A percentile compares a stretch with the other conserved stretches of the same genome.
Evolutionary conservation across 2,329 filamentous ascomycete genomes (phyloP).

Genomic region (Penicillium sp.): DNA sequence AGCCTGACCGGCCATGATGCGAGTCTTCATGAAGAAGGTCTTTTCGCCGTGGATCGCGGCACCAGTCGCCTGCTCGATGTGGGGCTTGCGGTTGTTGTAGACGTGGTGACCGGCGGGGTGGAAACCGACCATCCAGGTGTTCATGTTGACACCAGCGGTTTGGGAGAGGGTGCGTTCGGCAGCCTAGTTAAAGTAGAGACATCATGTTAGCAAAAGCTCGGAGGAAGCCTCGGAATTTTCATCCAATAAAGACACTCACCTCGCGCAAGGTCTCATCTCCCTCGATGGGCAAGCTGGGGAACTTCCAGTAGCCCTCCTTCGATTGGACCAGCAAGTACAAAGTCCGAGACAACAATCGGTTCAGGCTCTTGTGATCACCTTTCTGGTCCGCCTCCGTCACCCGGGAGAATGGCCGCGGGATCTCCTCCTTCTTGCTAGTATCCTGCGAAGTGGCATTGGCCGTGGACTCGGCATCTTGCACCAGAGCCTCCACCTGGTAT

Average conservation of each 20-base stretch:
- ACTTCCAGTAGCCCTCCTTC: constrained; percentile 75
- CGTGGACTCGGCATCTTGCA: constrained; percentile 73
- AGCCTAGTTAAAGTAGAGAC: constrained; percentile 61
- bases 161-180: constrained; percentile 79
- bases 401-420: constrained; percentile 73
- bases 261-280: constrained; percentile 79
- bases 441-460: constrained; percentile 49
- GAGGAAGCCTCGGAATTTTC: neutral
- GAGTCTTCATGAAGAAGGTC: constrained; percentile 93
- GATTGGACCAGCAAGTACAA: constrained; percentile 84
- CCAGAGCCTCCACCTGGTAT: constrained; percentile 69
- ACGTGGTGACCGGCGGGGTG: constrained; percentile 84
- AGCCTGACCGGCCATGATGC: constrained; percentile 97
- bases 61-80: constrained; percentile 48
- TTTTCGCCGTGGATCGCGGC: constrained; percentile 70
- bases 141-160: constrained; percentile 91
- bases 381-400: constrained; percentile 78
- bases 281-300: constrained; percentile 74
- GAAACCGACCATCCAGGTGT: constrained; percentile 95
- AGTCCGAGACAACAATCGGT: constrained; percentile 78
- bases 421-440: constrained; percentile 63
- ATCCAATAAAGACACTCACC: constrained; percentile 63
- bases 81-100: constrained; percentile 59
- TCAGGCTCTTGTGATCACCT: constrained; percentile 77
- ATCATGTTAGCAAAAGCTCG: constrained; percentile 12